These are phyloP conservation scores for Claviceps cyperi DNA, from an alignment of 2,329 filamentous ascomycete species.

Conservation along the genomic window DNA sequence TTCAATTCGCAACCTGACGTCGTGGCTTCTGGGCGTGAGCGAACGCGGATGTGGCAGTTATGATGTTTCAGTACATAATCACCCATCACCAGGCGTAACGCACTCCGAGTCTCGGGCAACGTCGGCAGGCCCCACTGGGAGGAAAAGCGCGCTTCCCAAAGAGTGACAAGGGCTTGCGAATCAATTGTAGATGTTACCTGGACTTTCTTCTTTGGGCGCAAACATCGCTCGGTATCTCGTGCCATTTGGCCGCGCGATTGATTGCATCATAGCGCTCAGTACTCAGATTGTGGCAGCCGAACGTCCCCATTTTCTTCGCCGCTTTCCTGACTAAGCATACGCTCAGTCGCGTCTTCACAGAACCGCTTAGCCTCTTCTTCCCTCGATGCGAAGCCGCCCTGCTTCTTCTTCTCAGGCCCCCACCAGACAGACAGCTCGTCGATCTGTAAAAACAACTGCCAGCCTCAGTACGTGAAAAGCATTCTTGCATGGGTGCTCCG, in stretches of 20 bases:
- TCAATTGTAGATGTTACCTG: too few relatives aligned
- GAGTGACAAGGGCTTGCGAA: too few relatives aligned
- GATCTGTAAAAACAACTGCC: neutral
- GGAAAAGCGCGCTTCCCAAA: too few relatives aligned
- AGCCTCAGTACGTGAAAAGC: neutral
- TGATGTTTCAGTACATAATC: too few relatives aligned
- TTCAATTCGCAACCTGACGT: slow-evolving; percentile 7
- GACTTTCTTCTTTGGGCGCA: too few relatives aligned
- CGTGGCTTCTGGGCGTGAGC: slow-evolving; percentile 5
- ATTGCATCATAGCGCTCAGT: neutral
- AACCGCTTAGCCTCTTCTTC: neutral
- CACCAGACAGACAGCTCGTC: neutral
- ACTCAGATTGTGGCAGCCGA: too few relatives aligned
- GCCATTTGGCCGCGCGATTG: neutral
- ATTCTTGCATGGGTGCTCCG: slow-evolving; percentile 1
- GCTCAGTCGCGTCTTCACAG: neutral
- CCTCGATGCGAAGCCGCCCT: neutral
- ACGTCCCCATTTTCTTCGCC: neutral
- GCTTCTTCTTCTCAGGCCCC: neutral
- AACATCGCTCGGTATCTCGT: too few relatives aligned
- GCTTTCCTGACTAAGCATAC: neutral
- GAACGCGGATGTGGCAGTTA: neutral
- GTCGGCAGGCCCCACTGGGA: too few relatives aligned
- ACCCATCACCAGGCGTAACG: too few relatives aligned
- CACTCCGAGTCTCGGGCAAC: too few relatives aligned